These are phyloP conservation scores for Picea mariana DNA, from an alignment of 83 land plant species.

Conservation along the genomic window DNA sequence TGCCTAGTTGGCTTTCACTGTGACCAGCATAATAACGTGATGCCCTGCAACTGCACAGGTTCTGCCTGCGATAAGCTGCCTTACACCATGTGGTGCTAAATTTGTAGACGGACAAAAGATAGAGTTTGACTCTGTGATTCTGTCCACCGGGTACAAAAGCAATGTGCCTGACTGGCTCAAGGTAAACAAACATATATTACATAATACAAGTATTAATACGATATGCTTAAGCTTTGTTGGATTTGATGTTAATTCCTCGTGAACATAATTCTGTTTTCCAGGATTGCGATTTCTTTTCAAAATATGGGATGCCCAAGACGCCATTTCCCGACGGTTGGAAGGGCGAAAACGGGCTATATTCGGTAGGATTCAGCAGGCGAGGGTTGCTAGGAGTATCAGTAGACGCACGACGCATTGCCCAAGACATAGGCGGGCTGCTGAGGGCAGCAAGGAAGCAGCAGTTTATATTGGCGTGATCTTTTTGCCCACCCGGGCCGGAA, in stretches of 20 bases:
- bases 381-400: conserved; percentile 35
- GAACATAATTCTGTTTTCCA: background rate
- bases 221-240: no score
- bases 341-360: conserved; percentile 43
- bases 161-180: conserved; percentile 55
- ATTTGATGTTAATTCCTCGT: no score
- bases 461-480: no score
- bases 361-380: conserved; percentile 39
- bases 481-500: no score
- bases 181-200: conserved; percentile 13
- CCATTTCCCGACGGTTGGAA: conserved; percentile 50
- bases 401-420: conserved; percentile 46
- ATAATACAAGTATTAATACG: no score
- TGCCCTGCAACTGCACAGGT: conserved; percentile 27
- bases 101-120: conserved; percentile 39
- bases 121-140: conserved; percentile 46
- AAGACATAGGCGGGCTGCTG: conserved; percentile 45
- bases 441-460: conserved; percentile 25
- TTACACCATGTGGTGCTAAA: conserved; percentile 30
- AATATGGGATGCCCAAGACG: conserved; percentile 36
- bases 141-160: conserved; percentile 64
- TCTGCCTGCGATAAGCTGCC: conserved; percentile 27
- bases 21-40: background rate
- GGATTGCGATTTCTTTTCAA: conserved; percentile 28
- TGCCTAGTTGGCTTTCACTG: background rate